Conservation (phyloP, 2,329 filamentous ascomycete species). For the Exutisphaerella laricina region DNA sequence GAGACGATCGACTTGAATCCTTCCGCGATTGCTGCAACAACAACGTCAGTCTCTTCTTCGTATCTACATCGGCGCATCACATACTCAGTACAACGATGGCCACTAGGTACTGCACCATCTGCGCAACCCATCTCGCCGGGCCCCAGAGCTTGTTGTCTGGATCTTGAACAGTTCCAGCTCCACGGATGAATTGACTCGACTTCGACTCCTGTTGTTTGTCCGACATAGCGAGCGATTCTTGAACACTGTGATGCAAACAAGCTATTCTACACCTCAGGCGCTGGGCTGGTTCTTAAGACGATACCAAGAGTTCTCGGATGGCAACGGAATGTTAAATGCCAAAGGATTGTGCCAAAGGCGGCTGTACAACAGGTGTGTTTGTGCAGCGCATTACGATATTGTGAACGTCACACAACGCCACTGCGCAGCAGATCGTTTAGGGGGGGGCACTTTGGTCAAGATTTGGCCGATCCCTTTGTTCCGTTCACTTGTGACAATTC, state of each 20-base stretch:
- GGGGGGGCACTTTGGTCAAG: too few relatives aligned
- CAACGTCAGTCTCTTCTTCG: slow-evolving; percentile 4
- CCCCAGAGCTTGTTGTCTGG: slow-evolving; percentile 25
- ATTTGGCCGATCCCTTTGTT: too few relatives aligned
- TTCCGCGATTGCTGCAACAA: slow-evolving; percentile 20
- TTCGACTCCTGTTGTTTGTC: slow-evolving; percentile 12
- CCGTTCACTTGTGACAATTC: too few relatives aligned
- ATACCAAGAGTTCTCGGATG: background rate
- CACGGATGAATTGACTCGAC: slow-evolving; percentile 24
- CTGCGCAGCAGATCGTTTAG: too few relatives aligned
- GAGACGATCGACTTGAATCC: slow-evolving; percentile 22
- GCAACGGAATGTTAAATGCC: background rate
- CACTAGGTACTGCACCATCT: slow-evolving; percentile 25
- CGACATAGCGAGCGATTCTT: background rate
- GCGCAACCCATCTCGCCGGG: slow-evolving; percentile 24
- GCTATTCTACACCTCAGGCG: too few relatives aligned
- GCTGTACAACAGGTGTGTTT: background rate
- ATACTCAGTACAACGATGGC: slow-evolving; percentile 24
- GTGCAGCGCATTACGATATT: background rate
- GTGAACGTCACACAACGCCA: too few relatives aligned
- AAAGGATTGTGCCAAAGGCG: background rate
- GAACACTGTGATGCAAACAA: too few relatives aligned
- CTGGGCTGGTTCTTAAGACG: background rate
- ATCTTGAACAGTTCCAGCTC: slow-evolving; percentile 24
- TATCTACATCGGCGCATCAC: too few relatives aligned